Base-by-base conservation (phyloP, 2,329 filamentous ascomycete species). In the Eutypa lata region DNA sequence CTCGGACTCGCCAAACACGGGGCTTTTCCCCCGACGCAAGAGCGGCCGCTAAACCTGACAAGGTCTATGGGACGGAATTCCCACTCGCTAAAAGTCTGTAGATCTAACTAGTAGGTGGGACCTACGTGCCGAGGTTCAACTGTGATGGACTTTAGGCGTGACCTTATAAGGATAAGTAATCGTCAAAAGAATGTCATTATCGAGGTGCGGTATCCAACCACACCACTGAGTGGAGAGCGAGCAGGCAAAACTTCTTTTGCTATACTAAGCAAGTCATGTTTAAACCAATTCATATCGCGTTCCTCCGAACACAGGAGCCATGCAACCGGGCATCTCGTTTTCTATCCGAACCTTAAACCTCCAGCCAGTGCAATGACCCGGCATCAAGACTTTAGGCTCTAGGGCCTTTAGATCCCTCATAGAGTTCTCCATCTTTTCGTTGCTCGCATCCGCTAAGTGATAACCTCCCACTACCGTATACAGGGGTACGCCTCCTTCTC, bases 341-440 rank as follows among this genome's bases (percentile, higher is more conserved):
- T 81, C 77, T 55, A 81, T 79, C 43, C 71, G 71, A 56, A 75
- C 75, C 61, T 81, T 81, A 35, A 77, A 79, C 55, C 77, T 70
- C 78, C 79, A 83, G 6, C 79, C 79, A 0, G 79, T 77, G 57
- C 79, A 82, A 61, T 83, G 80, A 1, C 79, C 80, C 0, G 80
- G 78, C 61, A 82, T 70, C 3, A 82, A 60, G 0, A 82, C 67
- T 13, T 73, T 73, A 0, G 78, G 76, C 49, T 74, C 68, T 3
- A 82, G 59, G 0, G 57, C 66, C 57, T 76, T 75, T 21, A 83
- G 63, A 49, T 80, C 79, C n/a, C 63, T 59, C 2, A 82, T 66
- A 0, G 78, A 79, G 18, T 65, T 67, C 40, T 74, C 60, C 51
- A 80, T 64, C 49, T 76, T 74, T 3, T 69, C 63, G 3, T 71